Conservation (phyloP, 106 monocot species). For the Iris macrosiphon region DNA sequence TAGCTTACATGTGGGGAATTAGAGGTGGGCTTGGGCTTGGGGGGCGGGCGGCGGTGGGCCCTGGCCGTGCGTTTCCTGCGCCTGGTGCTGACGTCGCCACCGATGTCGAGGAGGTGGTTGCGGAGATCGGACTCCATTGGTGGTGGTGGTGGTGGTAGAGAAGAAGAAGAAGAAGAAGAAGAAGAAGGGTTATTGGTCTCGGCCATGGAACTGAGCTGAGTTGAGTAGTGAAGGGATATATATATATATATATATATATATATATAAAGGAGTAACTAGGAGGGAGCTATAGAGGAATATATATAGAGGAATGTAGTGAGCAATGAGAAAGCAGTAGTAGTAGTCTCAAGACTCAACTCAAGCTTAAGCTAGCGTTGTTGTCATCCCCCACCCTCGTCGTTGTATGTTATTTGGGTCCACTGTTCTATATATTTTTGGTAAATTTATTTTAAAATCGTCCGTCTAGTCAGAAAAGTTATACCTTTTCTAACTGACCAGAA, state of each 20-base stretch:
- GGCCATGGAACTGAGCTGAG: background rate
- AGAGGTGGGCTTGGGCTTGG: background rate
- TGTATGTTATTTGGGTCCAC: too few species aligned
- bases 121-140: background rate
- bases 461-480: too few species aligned
- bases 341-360: too few species aligned
- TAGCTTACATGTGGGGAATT: background rate
- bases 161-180: background rate
- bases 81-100: slow-evolving; percentile 7
- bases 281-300: too few species aligned
- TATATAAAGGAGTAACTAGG: background rate
- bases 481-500: too few species aligned
- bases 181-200: background rate
- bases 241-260: background rate
- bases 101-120: background rate
- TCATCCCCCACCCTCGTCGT: too few species aligned
- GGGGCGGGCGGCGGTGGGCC: slow-evolving; percentile 7
- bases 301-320: too few species aligned
- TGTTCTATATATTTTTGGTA: too few species aligned
- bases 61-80: slow-evolving; percentile 11
- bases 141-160: too few species aligned
- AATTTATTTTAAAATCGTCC: too few species aligned
- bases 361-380: too few species aligned
- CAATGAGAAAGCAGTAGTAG: too few species aligned
- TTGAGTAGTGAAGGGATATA: background rate